Conservation (phyloP, 768 basidiomycete species). For the Boletus eberwhitei region DNA sequence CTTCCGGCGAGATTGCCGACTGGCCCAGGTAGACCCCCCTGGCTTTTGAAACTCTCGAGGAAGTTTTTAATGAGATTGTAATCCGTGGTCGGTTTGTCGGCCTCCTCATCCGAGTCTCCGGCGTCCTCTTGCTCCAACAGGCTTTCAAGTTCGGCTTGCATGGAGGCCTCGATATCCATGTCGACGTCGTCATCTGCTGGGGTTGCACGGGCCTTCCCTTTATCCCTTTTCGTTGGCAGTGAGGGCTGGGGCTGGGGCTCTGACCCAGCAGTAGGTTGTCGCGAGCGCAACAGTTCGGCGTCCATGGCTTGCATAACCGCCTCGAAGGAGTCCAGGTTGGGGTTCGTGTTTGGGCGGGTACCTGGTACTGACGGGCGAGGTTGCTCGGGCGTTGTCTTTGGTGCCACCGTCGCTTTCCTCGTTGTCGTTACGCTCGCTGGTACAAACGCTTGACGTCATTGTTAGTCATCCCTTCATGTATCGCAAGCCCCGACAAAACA, state of each 20-base stretch:
- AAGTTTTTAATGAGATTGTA: slow-evolving; percentile 96
- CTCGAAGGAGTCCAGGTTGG: slow-evolving; percentile 88
- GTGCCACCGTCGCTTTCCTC: background rate
- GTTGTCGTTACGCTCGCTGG: slow-evolving; percentile 33
- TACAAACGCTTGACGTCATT: slow-evolving; percentile 50
- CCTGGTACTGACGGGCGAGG: slow-evolving; percentile 29
- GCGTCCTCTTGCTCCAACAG: slow-evolving; percentile 49
- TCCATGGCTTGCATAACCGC: slow-evolving; percentile 97
- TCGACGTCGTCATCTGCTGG: slow-evolving; percentile 45
- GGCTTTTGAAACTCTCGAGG: slow-evolving; percentile 92
- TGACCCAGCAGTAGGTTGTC: slow-evolving; percentile 23
- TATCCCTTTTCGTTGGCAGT: slow-evolving; percentile 44
- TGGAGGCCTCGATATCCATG: slow-evolving; percentile 74
- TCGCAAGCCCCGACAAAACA: slow-evolving; percentile 24
- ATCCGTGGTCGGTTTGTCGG: slow-evolving; percentile 54
- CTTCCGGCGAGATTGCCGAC: slow-evolving; percentile 88
- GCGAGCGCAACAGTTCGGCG: slow-evolving; percentile 59
- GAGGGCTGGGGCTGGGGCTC: slow-evolving; percentile 12
- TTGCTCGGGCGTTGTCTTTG: slow-evolving; percentile 10
- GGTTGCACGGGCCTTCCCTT: slow-evolving; percentile 33
- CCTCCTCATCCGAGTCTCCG: slow-evolving; percentile 54
- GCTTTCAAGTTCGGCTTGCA: slow-evolving; percentile 82
- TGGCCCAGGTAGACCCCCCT: slow-evolving; percentile 85
- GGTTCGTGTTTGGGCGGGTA: slow-evolving; percentile 49
- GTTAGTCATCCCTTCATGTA: slow-evolving; percentile 5